Evolutionary conservation across 2,329 filamentous ascomycete species (phyloP), one percentile per base, ranked within the genome.

Genomic region (Pseudogymnoascus sp.): DNA sequence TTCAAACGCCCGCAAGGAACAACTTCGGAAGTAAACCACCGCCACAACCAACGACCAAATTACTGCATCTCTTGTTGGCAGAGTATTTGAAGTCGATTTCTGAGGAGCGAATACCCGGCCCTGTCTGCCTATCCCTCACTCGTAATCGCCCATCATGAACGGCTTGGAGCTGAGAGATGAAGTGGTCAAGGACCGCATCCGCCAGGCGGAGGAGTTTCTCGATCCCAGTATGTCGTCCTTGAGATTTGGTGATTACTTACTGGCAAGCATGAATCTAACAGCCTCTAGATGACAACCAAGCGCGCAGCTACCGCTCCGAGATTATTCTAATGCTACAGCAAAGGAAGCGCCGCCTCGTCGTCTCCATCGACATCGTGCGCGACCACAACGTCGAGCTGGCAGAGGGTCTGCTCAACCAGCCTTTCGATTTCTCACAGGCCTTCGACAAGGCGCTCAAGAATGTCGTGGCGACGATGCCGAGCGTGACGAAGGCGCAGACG

Each of bases 361-460:
- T 93, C 70, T 91, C 89, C 75, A 85, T 98, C 70, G 93, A 98
- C 77, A 92, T 96, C 76, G 90, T 98, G 68, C 86, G 95, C 75
- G 84, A 91, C 68, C 93, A 97, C 78, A 96, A 88, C 73, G 77
- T 85, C 68, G 90, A 95, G 70, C 84, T 98, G 65, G 91, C 93
- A 69, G 81, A 84, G 64, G 87, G 87, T 61, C 82, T 99, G 39
- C 84, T 99, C 51, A 86, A 89, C 70, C 84, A 89, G 63, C 95
- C 95, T 0, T 98, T 97, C 78, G 92, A 96, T 72, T 96, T 88
- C 74, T 86, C 87, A 2, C 81, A 92, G 67, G 92, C 93, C 63
- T 98, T 99, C 78, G 90, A 99, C 75, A 83, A 86, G 69, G 95
- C 93, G 0, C 84, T 99, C 67, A 96, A 95, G 74, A 87, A 95